Percentiles rank a stretch among this genome's conserved stretches.
Conservation (phyloP, 2,329 filamentous ascomycete genomes). For the Trichoderma harzianum region DNA sequence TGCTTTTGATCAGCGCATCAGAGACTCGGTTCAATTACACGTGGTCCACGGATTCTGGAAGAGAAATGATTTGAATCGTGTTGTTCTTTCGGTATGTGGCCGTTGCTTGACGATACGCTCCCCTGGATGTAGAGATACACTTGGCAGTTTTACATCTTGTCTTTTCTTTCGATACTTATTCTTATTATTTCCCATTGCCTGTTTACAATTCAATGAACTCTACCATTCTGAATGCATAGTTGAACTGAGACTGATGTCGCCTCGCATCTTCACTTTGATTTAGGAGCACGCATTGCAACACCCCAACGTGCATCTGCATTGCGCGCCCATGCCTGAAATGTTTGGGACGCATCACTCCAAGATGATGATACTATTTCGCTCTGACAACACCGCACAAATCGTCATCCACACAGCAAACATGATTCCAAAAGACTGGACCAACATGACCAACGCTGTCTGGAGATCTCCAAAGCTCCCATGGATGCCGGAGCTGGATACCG, state of each 20-base stretch:
- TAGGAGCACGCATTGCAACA: conserved; percentile 61
- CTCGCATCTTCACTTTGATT: not conserved
- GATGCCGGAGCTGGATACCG: conserved; percentile 14
- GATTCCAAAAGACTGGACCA: conserved; percentile 82
- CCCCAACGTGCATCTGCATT: conserved; percentile 66
- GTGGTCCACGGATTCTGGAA: conserved; percentile 65
- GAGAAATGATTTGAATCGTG: conserved; percentile 58
- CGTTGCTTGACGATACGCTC: not conserved
- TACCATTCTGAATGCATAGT: not conserved
- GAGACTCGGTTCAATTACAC: conserved; percentile 48
- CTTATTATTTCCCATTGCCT: too few relatives aligned
- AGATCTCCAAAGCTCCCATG: conserved; percentile 66
- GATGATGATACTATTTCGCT: conserved; percentile 79
- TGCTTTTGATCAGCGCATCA: conserved; percentile 51
- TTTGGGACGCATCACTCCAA: conserved; percentile 86
- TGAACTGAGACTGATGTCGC: not conserved
- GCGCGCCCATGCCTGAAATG: conserved; percentile 75
- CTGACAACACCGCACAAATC: conserved; percentile 73
- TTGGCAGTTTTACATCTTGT: not conserved
- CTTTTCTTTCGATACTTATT: not conserved
- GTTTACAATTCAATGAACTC: not conserved
- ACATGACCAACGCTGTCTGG: conserved; percentile 86
- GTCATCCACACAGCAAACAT: conserved; percentile 89
- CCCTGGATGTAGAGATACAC: not conserved
- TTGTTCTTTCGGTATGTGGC: conserved; percentile 52